A percentile compares a stretch with the other conserved stretches of the same genome.
Evolutionary conservation across 1,139 yeast species (phyloP).

Genomic region (Hanseniaspora sp.): DNA sequence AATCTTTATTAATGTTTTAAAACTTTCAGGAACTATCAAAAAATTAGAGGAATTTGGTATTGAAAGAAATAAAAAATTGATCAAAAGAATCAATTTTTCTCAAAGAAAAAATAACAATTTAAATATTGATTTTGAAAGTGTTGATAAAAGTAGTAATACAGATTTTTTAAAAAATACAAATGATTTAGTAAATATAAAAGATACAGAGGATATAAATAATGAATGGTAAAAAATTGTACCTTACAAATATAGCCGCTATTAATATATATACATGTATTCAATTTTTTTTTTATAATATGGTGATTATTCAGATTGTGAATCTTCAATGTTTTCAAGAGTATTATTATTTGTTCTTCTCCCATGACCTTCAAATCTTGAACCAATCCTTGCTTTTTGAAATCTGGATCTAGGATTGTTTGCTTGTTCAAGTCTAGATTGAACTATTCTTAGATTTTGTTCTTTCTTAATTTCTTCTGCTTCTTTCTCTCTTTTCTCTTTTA

Average conservation of each 20-base stretch:
- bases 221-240: not conserved
- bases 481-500: slow-evolving; percentile 35
- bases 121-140: not conserved
- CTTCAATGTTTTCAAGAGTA: not conserved
- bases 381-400: not conserved
- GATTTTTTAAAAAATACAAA: not conserved
- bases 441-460: slow-evolving; percentile 20
- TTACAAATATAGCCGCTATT: no score
- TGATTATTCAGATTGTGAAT: not conserved
- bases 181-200: not conserved
- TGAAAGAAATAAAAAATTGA: slow-evolving; percentile 25
- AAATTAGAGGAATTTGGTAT: slow-evolving; percentile 66
- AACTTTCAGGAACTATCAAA: slow-evolving; percentile 80
- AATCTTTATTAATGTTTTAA: slow-evolving; percentile 41
- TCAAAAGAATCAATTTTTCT: slow-evolving; percentile 1
- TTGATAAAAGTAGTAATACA: not conserved
- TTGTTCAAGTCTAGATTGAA: not conserved
- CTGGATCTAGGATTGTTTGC: not conserved
- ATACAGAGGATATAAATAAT: not conserved
- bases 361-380: slow-evolving; percentile 10
- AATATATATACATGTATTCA: not conserved
- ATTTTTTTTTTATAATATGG: not conserved
- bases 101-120: slow-evolving; percentile 1
- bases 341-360: slow-evolving; percentile 19
- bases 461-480: slow-evolving; percentile 38